These are phyloP conservation scores for Ophiocordyceps robertsii DNA, from an alignment of 2,329 filamentous ascomycete genomes.

Conservation along the genomic window DNA sequence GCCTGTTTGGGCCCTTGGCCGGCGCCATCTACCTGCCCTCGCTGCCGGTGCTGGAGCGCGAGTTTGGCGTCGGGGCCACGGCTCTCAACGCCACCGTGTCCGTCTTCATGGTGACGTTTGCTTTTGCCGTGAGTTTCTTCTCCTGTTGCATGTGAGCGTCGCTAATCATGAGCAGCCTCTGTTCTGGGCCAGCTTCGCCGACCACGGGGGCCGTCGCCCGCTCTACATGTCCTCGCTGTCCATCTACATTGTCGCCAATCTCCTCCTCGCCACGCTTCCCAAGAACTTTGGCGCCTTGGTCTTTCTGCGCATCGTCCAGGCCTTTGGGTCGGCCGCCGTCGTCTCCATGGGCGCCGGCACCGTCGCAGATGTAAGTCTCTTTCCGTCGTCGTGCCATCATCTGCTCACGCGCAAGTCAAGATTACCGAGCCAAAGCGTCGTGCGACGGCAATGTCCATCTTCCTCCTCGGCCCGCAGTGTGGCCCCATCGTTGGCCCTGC, in stretches of 20 bases:
- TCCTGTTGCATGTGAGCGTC: no score
- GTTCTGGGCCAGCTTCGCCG: slow-evolving; percentile 25
- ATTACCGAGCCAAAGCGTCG: slow-evolving; percentile 22
- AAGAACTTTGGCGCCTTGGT: slow-evolving; percentile 22
- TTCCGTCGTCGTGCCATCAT: neutral
- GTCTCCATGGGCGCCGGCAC: slow-evolving; percentile 28
- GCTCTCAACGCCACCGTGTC: slow-evolving; percentile 29
- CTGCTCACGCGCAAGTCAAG: neutral
- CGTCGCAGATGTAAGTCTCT: slow-evolving; percentile 20
- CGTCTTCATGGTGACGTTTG: slow-evolving; percentile 29
- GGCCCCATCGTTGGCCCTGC: slow-evolving; percentile 29
- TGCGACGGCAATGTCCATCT: slow-evolving; percentile 25
- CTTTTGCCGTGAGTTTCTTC: slow-evolving; percentile 16
- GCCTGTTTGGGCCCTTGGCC: slow-evolving; percentile 27
- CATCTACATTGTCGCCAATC: slow-evolving; percentile 24
- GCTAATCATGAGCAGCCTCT: slow-evolving; percentile 18
- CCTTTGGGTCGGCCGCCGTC: slow-evolving; percentile 27
- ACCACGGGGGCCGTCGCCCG: slow-evolving; percentile 23
- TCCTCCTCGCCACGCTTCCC: slow-evolving; percentile 22
- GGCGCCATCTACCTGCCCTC: slow-evolving; percentile 29
- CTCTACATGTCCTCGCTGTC: slow-evolving; percentile 25
- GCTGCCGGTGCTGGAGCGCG: slow-evolving; percentile 20
- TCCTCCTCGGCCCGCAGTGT: slow-evolving; percentile 28
- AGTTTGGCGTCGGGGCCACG: slow-evolving; percentile 20
- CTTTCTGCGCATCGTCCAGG: slow-evolving; percentile 25